These are phyloP conservation scores for Carex arenaria DNA, from an alignment of 202 grass and related monocot genomes.

Conservation along the genomic window DNA sequence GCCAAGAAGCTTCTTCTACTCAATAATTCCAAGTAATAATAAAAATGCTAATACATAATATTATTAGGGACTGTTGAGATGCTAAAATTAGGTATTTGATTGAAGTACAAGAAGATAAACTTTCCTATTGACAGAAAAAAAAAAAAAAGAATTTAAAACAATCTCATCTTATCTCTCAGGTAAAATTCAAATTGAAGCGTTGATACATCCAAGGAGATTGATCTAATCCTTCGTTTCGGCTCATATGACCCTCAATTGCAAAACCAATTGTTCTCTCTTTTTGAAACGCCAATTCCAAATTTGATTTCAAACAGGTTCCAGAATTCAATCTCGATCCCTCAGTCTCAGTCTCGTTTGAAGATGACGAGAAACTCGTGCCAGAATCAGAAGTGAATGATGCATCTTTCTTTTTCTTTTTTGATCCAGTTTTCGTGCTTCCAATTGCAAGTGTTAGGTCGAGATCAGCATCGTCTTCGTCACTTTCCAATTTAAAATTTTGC, in stretches of 20 bases:
- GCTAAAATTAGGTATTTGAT: conserved; percentile 21
- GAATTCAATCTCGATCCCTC: background rate
- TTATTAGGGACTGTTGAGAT: background rate
- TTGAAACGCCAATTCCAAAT: background rate
- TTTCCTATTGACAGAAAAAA: conserved; percentile 22
- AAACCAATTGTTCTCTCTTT: conserved; percentile 17
- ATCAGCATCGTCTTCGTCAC: conserved; percentile 24
- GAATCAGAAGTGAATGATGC: conserved; percentile 33
- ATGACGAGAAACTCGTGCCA: conserved; percentile 42
- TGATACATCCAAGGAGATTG: conserved; percentile 37
- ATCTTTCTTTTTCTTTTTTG: conserved; percentile 24
- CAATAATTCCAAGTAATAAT: conserved; percentile 1
- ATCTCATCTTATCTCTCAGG: conserved; percentile 12
- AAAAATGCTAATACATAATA: too few relatives aligned
- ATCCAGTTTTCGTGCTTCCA: conserved; percentile 16
- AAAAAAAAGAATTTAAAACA: conserved; percentile 18
- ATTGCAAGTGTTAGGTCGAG: conserved; percentile 77
- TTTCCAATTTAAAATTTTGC: conserved; percentile 1
- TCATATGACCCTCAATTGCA: conserved; percentile 18
- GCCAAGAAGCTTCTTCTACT: background rate
- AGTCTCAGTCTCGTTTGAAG: conserved; percentile 25
- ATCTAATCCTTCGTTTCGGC: conserved; percentile 23
- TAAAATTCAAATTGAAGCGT: conserved; percentile 30
- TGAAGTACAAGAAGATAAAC: conserved; percentile 18
- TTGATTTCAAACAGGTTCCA: background rate